Conservation (phyloP, 768 basidiomycete genomes). For the Lyophyllum decastes region DNA sequence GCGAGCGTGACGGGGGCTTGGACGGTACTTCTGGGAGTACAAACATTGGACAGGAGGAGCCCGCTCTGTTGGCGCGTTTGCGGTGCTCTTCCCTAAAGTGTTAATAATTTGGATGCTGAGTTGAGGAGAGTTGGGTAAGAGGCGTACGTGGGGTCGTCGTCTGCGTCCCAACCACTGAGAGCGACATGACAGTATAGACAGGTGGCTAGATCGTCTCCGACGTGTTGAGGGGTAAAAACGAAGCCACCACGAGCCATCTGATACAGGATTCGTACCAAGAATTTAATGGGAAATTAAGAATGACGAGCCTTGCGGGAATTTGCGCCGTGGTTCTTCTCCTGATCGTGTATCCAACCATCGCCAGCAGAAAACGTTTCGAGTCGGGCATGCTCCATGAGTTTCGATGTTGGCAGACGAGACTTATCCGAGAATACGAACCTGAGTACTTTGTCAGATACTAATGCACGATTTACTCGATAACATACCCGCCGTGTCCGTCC, state of each 20-base stretch:
- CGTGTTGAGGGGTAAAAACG: constrained; percentile 67
- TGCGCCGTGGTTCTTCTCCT: constrained; percentile 61
- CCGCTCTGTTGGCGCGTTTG: constrained; percentile 57
- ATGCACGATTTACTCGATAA: neutral
- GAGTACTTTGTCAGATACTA: constrained; percentile 9
- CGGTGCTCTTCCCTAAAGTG: constrained; percentile 68
- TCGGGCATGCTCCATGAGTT: constrained; percentile 72
- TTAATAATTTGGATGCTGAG: constrained; percentile 8
- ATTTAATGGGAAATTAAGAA: neutral
- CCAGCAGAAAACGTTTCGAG: constrained; percentile 61
- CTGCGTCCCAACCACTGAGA: constrained; percentile 84
- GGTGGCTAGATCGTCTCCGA: constrained; percentile 76
- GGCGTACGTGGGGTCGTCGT: constrained; percentile 85
- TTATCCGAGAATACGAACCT: constrained; percentile 66
- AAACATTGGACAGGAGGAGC: constrained; percentile 44
- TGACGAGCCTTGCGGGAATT: constrained; percentile 62
- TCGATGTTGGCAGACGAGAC: constrained; percentile 63
- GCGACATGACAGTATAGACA: constrained; percentile 85
- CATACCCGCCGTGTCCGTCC: constrained; percentile 56
- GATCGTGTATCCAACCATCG: constrained; percentile 72
- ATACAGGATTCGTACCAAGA: neutral
- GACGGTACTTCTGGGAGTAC: constrained; percentile 17
- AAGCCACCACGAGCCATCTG: constrained; percentile 94
- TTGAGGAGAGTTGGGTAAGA: constrained; percentile 2
- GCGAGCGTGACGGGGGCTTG: constrained; percentile 27